A percentile compares a stretch with the other conserved stretches of the same genome.
Conservation (phyloP, 352 stramenopile genomes). For the Pseudoperonospora humuli region DNA sequence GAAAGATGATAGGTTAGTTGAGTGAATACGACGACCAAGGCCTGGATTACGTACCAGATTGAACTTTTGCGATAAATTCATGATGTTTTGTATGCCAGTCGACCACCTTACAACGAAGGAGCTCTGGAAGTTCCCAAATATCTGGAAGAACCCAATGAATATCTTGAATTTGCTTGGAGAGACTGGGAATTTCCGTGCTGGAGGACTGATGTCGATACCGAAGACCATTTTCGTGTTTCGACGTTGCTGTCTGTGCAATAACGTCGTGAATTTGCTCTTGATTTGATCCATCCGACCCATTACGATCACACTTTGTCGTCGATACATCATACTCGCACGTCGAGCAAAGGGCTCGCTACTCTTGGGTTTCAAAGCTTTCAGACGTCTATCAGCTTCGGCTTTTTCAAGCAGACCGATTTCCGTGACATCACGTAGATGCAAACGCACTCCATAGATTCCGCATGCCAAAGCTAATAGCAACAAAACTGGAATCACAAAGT, state of each 20-base stretch:
- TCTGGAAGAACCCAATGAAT: conserved; percentile 75
- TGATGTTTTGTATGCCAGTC: conserved; percentile 40
- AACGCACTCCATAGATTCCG: conserved; percentile 30
- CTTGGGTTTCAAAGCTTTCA: conserved; percentile 23
- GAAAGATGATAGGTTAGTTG: background rate
- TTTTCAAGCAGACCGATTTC: conserved; percentile 56
- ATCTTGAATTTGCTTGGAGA: conserved; percentile 74
- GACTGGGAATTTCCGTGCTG: conserved; percentile 37
- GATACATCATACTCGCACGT: conserved; percentile 19
- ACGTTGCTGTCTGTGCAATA: conserved; percentile 10
- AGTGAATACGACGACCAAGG: background rate
- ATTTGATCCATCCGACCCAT: conserved; percentile 21
- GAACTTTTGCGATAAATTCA: conserved; percentile 60
- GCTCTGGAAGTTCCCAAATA: conserved; percentile 70
- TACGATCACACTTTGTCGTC: conserved; percentile 13
- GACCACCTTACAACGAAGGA: conserved; percentile 68
- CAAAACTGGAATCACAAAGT: conserved; percentile 64
- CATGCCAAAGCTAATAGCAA: conserved; percentile 26
- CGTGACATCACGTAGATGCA: conserved; percentile 52
- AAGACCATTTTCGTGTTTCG: conserved; percentile 39
- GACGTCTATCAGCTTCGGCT: conserved; percentile 44
- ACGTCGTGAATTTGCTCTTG: conserved; percentile 21
- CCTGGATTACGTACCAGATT: conserved; percentile 39
- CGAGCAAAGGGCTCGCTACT: conserved; percentile 17
- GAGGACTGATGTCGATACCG: conserved; percentile 44